phyloP scores from a whole-genome alignment of 2,329 filamentous ascomycete genomes.

The Talaromyces piceae region DNA sequence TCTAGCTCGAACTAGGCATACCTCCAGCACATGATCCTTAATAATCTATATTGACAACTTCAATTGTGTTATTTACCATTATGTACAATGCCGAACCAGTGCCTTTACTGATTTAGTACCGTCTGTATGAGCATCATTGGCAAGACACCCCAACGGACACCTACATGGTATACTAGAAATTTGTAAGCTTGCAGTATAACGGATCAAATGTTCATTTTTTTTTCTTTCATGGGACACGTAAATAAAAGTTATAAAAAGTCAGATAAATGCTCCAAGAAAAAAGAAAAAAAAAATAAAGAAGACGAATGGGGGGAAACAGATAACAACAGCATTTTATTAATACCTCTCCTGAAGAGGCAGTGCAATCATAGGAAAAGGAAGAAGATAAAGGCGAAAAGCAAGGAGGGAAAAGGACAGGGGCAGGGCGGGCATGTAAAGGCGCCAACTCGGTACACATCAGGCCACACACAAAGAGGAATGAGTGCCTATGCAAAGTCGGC shows the following conservation, averaged over 20 bases:
- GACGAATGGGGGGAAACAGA: background rate
- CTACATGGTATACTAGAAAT: background rate
- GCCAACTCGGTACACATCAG: background rate
- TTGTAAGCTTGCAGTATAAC: constrained; percentile 1
- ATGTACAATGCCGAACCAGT: too few relatives aligned
- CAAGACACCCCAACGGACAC: background rate
- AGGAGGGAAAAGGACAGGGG: background rate
- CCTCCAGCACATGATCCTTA: background rate
- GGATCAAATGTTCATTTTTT: background rate
- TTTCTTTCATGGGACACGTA: background rate
- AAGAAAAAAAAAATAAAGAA: background rate
- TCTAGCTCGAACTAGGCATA: background rate
- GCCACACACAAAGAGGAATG: background rate
- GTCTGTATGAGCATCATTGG: too few relatives aligned
- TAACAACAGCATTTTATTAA: background rate
- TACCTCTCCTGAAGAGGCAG: background rate
- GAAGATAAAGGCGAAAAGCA: too few relatives aligned
- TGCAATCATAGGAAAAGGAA: background rate
- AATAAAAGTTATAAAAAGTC: background rate
- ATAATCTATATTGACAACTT: too few relatives aligned
- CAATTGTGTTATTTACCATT: too few relatives aligned
- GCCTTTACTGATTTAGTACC: too few relatives aligned
- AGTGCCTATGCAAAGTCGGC: constrained; percentile 78
- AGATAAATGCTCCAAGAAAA: background rate
- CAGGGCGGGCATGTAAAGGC: background rate